Evolutionary conservation across 192 early-diverging fungal species (phyloP), one percentile per base, ranked within the genome.

Genomic region (Lobulomyces angularis): DNA sequence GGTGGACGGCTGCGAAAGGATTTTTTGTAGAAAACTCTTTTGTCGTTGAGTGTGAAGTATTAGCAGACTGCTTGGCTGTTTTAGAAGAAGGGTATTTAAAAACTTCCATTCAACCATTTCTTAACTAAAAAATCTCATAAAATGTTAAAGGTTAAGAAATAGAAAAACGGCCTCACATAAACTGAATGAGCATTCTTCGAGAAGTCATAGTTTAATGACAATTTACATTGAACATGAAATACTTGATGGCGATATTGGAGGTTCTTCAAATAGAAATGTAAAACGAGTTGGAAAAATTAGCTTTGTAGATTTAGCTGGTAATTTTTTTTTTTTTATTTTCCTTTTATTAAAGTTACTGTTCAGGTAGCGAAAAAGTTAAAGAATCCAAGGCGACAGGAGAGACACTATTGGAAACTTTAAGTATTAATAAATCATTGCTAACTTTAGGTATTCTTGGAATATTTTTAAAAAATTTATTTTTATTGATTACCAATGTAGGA

Each of bases 301-400:
- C 18, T 74, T 77, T 56, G 69, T 77, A 3, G 74, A 77, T 51
- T 48, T 77, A 35, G 74, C 74, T 7, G 69, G 67, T 56, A 31
- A 4, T 51, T 1, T 20, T 20, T 21, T 45, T 12, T 39, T 5
- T 16, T 0, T 12, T 7, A 16, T 2, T 16, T 41, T 53, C 11
- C 11, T 35, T 17, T 8, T n/a, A 21, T 52, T 5, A 1, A 1
- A 23, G 14, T n/a, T 45, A 45, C 2, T 44, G 9, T 9, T 16
- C 32, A 69, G 71, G 71, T 12, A 69, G 66, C 41, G 74, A 77
- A 41, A 55, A 56, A n/a, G 64, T 74, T 9, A 56, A 60, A 17
- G 58, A 67, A n/a, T 63, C 64, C 19, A 63, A 56, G 35, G 47
- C 74, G 6, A 58, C 58, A 2, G 62, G 66, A 1, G 62, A 69